Evolutionary conservation across 192 early-diverging fungal species (phyloP).

Genomic region (Borealophlyctis nickersoniae): DNA sequence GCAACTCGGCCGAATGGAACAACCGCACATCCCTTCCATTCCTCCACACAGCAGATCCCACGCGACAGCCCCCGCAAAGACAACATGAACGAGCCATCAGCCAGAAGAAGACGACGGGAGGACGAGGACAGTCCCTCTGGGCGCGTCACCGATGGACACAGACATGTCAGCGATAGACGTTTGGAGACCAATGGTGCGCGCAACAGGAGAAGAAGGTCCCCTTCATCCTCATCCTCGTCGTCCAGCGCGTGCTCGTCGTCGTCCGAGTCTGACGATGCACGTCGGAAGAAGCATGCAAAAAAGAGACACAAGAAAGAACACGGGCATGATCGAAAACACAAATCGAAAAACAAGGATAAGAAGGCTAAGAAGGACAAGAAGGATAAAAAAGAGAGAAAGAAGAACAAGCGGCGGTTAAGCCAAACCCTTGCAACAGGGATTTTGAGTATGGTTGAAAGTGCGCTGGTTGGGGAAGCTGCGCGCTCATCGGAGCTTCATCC

Average conservation of each 20-base stretch:
- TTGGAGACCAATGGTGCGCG: no score
- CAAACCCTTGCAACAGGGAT: conserved; percentile 1
- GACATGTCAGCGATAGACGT: no score
- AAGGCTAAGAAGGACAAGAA: not conserved
- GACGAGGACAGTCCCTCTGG: no score
- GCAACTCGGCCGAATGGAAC: no score
- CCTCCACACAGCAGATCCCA: no score
- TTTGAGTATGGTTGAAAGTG: conserved; percentile 15
- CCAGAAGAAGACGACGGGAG: no score
- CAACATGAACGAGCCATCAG: no score
- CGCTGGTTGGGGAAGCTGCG: not conserved
- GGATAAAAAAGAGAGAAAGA: not conserved
- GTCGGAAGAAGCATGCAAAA: conserved; percentile 11
- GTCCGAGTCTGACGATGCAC: not conserved
- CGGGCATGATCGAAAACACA: not conserved
- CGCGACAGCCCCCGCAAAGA: no score
- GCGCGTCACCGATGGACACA: no score
- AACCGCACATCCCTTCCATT: no score
- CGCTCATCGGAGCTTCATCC: not conserved
- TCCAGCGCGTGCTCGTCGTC: not conserved
- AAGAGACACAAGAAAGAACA: conserved; percentile 2
- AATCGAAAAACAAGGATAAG: not conserved
- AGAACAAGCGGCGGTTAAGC: not conserved
- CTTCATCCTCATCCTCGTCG: conserved; percentile 3
- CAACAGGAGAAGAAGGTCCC: no score